Percentiles rank a stretch among this genome's conserved stretches.
Conservation (phyloP, 495 filamentous ascomycete genomes). For the Podospora comata region DNA sequence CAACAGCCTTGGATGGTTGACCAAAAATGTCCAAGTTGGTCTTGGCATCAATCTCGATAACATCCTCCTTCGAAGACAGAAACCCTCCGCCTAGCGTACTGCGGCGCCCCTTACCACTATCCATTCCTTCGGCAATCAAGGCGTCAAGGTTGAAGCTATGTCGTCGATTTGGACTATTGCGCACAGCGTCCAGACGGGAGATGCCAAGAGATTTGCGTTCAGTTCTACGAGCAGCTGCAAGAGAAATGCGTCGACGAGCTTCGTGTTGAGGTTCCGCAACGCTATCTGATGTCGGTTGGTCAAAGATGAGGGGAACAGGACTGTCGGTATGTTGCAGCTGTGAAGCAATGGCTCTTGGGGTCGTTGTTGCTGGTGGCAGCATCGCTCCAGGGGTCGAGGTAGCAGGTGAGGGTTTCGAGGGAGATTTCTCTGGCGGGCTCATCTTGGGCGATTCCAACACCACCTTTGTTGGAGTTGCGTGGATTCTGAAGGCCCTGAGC, state of each 20-base stretch:
- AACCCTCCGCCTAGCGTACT: conserved; percentile 23
- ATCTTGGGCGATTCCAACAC: conserved; percentile 28
- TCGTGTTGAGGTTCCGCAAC: conserved; percentile 28
- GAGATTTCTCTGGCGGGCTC: conserved; percentile 19
- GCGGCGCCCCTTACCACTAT: conserved; percentile 19
- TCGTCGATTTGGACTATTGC: conserved; percentile 25
- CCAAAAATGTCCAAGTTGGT: conserved; percentile 34
- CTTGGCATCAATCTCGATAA: conserved; percentile 32
- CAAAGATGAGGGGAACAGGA: conserved; percentile 29
- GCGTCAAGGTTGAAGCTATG: conserved; percentile 29
- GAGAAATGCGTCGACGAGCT: conserved; percentile 27
- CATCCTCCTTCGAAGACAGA: background rate
- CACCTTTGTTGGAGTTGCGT: conserved; percentile 30
- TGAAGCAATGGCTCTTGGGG: background rate
- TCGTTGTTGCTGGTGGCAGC: background rate
- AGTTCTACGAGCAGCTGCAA: conserved; percentile 29
- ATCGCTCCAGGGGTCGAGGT: background rate
- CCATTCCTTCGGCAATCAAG: background rate
- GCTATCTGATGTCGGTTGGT: conserved; percentile 26
- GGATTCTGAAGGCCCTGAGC: conserved; percentile 24
- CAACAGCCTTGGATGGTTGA: conserved; percentile 5
- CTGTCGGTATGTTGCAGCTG: conserved; percentile 5
- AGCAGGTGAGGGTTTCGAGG: conserved; percentile 23
- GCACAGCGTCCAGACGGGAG: conserved; percentile 18
- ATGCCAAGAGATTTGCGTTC: conserved; percentile 28